Percentiles rank a stretch among this genome's conserved stretches.
Conservation (phyloP, 176 grass and related monocot species). For the Saccharum officinarum region DNA sequence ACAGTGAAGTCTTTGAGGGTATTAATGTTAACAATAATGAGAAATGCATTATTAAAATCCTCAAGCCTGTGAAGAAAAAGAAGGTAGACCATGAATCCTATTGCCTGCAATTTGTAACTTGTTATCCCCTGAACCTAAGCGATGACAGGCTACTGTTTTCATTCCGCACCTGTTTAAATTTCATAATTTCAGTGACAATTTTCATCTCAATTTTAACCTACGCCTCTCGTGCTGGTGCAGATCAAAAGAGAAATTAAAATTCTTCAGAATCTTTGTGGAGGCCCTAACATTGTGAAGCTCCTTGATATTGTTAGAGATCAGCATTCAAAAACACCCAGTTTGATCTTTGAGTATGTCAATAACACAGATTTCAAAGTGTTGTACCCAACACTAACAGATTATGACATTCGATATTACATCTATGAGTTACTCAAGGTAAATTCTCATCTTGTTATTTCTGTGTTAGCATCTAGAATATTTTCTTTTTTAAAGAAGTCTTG, state of each 20-base stretch:
- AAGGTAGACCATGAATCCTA: conserved; percentile 58
- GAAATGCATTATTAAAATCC: conserved; percentile 92
- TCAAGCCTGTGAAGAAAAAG: conserved; percentile 99
- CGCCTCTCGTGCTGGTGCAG: conserved; percentile 41
- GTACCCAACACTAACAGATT: conserved; percentile 94
- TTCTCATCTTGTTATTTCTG: conserved; percentile 3
- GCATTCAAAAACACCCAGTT: conserved; percentile 93
- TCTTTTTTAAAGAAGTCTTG: background rate
- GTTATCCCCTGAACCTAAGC: background rate
- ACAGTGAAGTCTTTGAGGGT: conserved; percentile 98
- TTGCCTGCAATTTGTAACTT: background rate
- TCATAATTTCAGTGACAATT: background rate
- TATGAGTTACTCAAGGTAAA: conserved; percentile 94
- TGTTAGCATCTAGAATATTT: background rate
- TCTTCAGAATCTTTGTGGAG: conserved; percentile 97
- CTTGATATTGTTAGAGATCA: conserved; percentile 96
- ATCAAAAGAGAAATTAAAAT: conserved; percentile 99
- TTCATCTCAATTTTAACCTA: conserved; percentile 3
- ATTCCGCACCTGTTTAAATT: background rate
- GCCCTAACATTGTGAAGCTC: conserved; percentile 91
- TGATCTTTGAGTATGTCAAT: conserved; percentile 98
- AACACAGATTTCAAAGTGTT: conserved; percentile 98
- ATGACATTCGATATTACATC: conserved; percentile 97
- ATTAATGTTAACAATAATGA: conserved; percentile 88
- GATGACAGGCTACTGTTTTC: background rate